Evolutionary conservation across 2,329 filamentous ascomycete species (phyloP).

Genomic region (Plectosphaerella sp.): DNA sequence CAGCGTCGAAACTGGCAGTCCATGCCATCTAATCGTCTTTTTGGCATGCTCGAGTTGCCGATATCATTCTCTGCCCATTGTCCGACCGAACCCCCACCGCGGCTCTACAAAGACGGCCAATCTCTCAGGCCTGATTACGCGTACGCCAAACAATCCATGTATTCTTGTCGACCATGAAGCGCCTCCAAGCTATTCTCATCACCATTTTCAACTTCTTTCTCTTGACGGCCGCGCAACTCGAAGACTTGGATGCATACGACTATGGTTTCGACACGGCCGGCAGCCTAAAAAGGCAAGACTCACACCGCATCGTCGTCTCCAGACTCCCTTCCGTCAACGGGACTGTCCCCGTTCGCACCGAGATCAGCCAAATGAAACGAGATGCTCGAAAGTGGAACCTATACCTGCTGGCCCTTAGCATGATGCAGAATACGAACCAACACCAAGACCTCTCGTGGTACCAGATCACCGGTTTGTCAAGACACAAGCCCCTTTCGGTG

Average conservation of each 20-base stretch:
- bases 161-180: neutral
- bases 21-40: too few species aligned
- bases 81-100: too few species aligned
- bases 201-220: neutral
- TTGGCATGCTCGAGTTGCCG: too few species aligned
- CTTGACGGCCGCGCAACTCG: neutral
- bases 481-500: neutral
- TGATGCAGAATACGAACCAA: conserved; percentile 66
- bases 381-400: conserved; percentile 69
- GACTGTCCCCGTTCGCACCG: conserved; percentile 47
- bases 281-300: conserved; percentile 34
- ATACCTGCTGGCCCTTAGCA: conserved; percentile 69
- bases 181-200: too few species aligned
- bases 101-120: too few species aligned
- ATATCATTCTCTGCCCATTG: too few species aligned
- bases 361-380: conserved; percentile 62
- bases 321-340: conserved; percentile 35
- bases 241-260: conserved; percentile 30
- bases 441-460: conserved; percentile 67
- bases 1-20: too few species aligned
- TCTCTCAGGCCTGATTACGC: too few species aligned
- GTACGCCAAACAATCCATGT: neutral
- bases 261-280: conserved; percentile 42
- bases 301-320: conserved; percentile 34
- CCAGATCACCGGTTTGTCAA: conserved; percentile 61